These are phyloP conservation scores for Spizellomyces sp. DNA, from an alignment of 192 early-diverging fungal genomes.

Conservation along the genomic window DNA sequence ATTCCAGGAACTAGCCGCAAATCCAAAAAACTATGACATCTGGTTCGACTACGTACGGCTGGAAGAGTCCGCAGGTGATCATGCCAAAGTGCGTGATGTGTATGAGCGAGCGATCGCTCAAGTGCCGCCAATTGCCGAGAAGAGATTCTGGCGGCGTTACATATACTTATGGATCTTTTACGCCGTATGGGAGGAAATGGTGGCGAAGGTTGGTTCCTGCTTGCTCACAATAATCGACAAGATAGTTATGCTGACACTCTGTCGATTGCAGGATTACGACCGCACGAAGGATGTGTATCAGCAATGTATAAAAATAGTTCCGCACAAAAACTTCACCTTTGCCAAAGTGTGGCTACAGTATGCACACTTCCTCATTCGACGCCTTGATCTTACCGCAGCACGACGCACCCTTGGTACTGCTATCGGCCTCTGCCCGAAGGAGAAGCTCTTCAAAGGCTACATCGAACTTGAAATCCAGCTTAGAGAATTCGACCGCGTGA, in stretches of 20 bases:
- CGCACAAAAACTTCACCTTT: constrained; percentile 95
- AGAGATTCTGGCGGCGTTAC: constrained; percentile 94
- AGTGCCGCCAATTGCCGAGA: constrained; percentile 81
- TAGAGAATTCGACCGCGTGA: constrained; percentile 91
- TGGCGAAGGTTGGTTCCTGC: constrained; percentile 51
- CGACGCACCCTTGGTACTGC: constrained; percentile 83
- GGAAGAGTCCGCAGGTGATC: constrained; percentile 78
- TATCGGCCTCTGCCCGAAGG: constrained; percentile 88
- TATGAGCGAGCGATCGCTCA: constrained; percentile 96
- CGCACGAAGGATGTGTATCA: constrained; percentile 83
- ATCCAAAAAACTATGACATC: constrained; percentile 93
- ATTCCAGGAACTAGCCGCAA: constrained; percentile 52
- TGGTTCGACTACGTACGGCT: constrained; percentile 96
- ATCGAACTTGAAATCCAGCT: constrained; percentile 93
- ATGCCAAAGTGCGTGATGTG: constrained; percentile 81
- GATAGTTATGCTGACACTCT: neutral
- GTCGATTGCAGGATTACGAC: constrained; percentile 63
- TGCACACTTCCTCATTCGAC: constrained; percentile 89
- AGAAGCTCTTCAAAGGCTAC: constrained; percentile 92
- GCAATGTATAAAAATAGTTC: constrained; percentile 80
- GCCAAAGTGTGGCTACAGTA: constrained; percentile 96
- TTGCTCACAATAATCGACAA: neutral
- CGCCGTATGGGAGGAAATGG: constrained; percentile 92
- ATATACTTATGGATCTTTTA: constrained; percentile 99
- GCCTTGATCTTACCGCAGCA: constrained; percentile 68